These are phyloP conservation scores for Tremellales sp. DNA, from an alignment of 1,284 basidiomycete species.

Conservation along the genomic window DNA sequence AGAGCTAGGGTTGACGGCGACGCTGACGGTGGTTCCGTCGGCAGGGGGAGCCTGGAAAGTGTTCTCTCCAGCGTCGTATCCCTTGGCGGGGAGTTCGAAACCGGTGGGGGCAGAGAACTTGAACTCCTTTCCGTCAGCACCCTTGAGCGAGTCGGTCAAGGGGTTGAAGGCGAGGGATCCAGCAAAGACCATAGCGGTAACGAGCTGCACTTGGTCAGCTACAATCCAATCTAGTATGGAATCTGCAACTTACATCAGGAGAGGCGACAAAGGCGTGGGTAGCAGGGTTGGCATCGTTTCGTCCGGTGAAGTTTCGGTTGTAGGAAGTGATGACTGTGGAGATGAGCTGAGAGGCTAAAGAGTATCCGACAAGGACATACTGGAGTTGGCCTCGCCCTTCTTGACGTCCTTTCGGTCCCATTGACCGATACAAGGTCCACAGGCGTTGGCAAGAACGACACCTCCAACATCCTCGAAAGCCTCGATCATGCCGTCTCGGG, in stretches of 20 bases:
- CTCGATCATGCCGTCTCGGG: conserved; percentile 88
- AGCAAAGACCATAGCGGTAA: conserved; percentile 95
- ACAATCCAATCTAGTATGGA: background rate
- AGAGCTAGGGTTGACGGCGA: conserved; percentile 81
- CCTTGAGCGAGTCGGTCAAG: conserved; percentile 81
- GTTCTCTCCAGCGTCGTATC: conserved; percentile 94
- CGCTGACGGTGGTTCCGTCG: conserved; percentile 77
- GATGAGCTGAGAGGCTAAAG: conserved; percentile 3
- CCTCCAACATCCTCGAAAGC: conserved; percentile 85
- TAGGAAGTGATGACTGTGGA: conserved; percentile 88
- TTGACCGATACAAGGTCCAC: conserved; percentile 98
- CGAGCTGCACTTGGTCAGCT: conserved; percentile 52
- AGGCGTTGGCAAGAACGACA: conserved; percentile 94
- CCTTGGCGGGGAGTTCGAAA: conserved; percentile 85
- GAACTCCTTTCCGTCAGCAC: conserved; percentile 93
- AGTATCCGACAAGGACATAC: conserved; percentile 50
- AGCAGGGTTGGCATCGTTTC: conserved; percentile 98
- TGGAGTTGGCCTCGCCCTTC: conserved; percentile 96
- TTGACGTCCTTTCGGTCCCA: conserved; percentile 96
- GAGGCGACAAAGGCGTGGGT: conserved; percentile 99
- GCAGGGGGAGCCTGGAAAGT: conserved; percentile 93
- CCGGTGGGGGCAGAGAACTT: conserved; percentile 89
- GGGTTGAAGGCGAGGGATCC: conserved; percentile 97
- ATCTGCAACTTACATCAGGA: conserved; percentile 58
- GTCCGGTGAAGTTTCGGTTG: conserved; percentile 99